A percentile compares a stretch with the other conserved stretches of the same genome.
These are phyloP conservation scores for Cercospora nicotianae DNA, from an alignment of 2,329 filamentous ascomycete genomes.

Conservation along the genomic window DNA sequence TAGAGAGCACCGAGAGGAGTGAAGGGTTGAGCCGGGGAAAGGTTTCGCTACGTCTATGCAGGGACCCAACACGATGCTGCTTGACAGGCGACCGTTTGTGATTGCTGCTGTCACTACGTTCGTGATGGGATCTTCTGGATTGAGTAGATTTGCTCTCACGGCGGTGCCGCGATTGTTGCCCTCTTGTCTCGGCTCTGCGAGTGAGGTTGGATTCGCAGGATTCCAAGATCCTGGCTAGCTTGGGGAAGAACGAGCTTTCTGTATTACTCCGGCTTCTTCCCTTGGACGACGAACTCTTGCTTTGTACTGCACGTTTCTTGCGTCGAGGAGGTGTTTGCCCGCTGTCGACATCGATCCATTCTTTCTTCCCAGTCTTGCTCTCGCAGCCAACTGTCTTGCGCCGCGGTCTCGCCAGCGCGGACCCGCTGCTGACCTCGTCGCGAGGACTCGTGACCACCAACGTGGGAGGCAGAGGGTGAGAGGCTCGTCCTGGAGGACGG, in stretches of 20 bases:
- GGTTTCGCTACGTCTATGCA: constrained; percentile 33
- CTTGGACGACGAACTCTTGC: constrained; percentile 20
- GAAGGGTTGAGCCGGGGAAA: constrained; percentile 43
- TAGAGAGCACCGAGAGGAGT: constrained; percentile 45
- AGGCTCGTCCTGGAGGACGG: constrained; percentile 23
- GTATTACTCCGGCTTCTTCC: constrained; percentile 20
- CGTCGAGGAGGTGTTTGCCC: constrained; percentile 17
- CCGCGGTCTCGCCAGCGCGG: constrained; percentile 27
- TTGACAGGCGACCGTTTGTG: constrained; percentile 23
- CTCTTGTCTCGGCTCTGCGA: constrained; percentile 23
- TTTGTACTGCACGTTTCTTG: constrained; percentile 16
- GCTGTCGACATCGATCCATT: constrained; percentile 36
- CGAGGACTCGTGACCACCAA: constrained; percentile 29
- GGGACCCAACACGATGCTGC: constrained; percentile 16
- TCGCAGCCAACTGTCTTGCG: constrained; percentile 26
- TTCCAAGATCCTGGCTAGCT: constrained; percentile 45
- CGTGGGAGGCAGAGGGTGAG: constrained; percentile 28
- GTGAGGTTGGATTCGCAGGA: constrained; percentile 34
- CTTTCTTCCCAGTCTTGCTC: constrained; percentile 24
- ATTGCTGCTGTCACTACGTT: constrained; percentile 25
- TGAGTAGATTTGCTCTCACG: constrained; percentile 16
- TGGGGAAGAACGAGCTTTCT: constrained; percentile 41
- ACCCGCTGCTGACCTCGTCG: constrained; percentile 21
- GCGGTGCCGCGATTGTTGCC: constrained; percentile 19
- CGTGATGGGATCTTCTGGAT: constrained; percentile 24